These are phyloP conservation scores for Alternaria panax DNA, from an alignment of 2,329 filamentous ascomycete genomes.

Conservation along the genomic window DNA sequence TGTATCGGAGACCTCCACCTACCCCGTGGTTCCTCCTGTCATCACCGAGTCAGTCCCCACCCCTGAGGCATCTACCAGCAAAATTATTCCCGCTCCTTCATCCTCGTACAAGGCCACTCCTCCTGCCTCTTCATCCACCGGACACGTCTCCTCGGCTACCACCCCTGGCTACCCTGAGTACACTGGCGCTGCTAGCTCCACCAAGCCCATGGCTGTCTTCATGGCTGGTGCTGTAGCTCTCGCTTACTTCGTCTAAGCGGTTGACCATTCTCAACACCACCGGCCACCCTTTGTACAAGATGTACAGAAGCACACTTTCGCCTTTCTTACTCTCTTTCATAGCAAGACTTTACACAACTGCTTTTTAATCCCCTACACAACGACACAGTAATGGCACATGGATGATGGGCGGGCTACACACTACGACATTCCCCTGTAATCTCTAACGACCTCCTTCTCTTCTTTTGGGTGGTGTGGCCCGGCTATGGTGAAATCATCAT, in stretches of 20 bases:
- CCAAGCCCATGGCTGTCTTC: slow-evolving; percentile 35
- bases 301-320: background rate
- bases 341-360: background rate
- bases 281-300: background rate
- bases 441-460: background rate
- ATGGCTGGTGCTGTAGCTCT: slow-evolving; percentile 35
- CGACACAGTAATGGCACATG: background rate
- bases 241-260: slow-evolving; percentile 27
- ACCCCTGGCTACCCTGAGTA: slow-evolving; percentile 23
- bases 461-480: background rate
- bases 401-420: background rate
- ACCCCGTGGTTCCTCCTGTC: background rate
- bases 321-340: slow-evolving; percentile 4
- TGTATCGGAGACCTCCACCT: background rate
- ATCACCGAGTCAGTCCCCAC: background rate
- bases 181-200: slow-evolving; percentile 35
- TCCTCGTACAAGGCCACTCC: slow-evolving; percentile 13
- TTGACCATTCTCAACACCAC: background rate
- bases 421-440: background rate
- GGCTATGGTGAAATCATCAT: background rate
- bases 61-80: background rate
- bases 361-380: slow-evolving; percentile 1
- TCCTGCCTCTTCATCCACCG: slow-evolving; percentile 9
- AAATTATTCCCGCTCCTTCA: background rate
- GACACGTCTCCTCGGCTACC: slow-evolving; percentile 13